Base-by-base conservation (phyloP, 169 alveolate species). In the Eimeria maxima region DNA sequence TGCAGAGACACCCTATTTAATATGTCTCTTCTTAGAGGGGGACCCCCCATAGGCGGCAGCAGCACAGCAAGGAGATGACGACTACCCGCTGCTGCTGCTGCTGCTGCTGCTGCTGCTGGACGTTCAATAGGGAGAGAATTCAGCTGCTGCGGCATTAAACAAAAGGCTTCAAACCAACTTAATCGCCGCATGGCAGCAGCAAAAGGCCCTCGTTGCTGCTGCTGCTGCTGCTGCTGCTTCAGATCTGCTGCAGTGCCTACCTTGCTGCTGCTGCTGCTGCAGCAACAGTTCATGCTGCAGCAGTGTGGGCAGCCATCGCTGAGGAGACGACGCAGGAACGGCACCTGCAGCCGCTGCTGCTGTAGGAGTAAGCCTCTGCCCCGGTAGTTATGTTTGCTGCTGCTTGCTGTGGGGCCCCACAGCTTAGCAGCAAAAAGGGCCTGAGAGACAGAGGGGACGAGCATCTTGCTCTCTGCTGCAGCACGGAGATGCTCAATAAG, bases 31-130 rank as follows among this genome's bases (percentile, higher is more conserved):
- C 13, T 60, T 22, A 78, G 22, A 13, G 38, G 65, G n/a, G 67
- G 38, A 16, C 89, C 89, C 42, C 89, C 89, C 65, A 78, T 5
- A 27, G 89, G 89, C 8, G 89, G 89, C 89, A 78, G 65, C 67
- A 78, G 45, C 20, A 78, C 44, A 7, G 89, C 89, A 29, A 78
- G 89, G 11, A 78, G 57, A 50, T 50, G 57, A 5, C 57, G 57
- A 11, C 57, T 7, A 50, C 11, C 57, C 11, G 57, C 57, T 50
- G 57, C 57, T 50, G 57, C 57, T 73, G 44, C 83, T 29, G 83
- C 63, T 78, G 89, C 89, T 27, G 65, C 89, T 27, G 65, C 89
- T 18, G 47, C 45, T 18, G 89, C 42, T 42, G 55, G 18, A 57
- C 24, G 24, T 44, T 78, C 89, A 6, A 78, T 11, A 13, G 57